These are phyloP conservation scores for Aspergillus kassunensis DNA, from an alignment of 495 filamentous ascomycete genomes.

Conservation along the genomic window DNA sequence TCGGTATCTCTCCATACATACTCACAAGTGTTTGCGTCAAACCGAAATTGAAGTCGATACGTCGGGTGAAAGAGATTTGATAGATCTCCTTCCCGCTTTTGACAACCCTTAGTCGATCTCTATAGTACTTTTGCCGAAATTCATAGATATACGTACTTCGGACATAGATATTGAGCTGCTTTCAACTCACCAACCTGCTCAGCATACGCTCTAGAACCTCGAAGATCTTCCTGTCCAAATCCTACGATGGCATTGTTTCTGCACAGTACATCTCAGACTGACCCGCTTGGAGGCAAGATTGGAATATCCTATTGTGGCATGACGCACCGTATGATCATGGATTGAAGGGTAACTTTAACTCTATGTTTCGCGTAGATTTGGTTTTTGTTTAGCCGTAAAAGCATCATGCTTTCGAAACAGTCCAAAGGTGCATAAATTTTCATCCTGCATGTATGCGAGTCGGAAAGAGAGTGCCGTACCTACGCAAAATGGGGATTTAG, in stretches of 20 bases:
- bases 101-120: background rate
- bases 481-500: too few relatives aligned
- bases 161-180: too few relatives aligned
- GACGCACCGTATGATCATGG: constrained; percentile 7
- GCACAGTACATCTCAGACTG: too few relatives aligned
- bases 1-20: too few relatives aligned
- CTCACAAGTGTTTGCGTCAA: background rate
- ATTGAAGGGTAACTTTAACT: background rate
- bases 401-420: background rate
- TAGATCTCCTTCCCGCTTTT: background rate
- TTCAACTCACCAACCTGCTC: too few relatives aligned
- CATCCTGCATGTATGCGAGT: too few relatives aligned
- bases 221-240: too few relatives aligned
- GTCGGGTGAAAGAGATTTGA: background rate
- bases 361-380: background rate
- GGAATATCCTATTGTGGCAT: constrained; percentile 1
- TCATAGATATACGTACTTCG: background rate
- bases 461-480: too few relatives aligned
- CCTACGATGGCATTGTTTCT: too few relatives aligned
- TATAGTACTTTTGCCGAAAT: background rate
- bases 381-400: background rate
- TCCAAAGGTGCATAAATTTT: background rate
- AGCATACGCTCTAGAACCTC: too few relatives aligned
- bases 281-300: background rate
- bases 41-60: background rate